A percentile compares a stretch with the other conserved stretches of the same genome.
Evolutionary conservation across 768 basidiomycete genomes (phyloP).

Genomic region (Russula foetens): DNA sequence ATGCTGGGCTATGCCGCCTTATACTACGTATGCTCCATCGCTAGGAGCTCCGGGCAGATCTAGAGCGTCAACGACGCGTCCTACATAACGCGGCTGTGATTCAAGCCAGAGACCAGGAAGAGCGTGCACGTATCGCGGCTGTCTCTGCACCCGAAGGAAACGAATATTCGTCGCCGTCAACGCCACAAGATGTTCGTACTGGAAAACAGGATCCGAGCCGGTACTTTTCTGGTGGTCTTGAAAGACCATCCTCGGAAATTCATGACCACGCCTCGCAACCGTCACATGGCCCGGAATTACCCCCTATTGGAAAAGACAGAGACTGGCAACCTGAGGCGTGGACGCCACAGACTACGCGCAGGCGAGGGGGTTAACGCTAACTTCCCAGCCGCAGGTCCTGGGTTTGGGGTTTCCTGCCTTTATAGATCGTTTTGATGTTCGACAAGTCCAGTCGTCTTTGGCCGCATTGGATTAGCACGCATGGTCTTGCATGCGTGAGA

Average conservation of each 20-base stretch:
- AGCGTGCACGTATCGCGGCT: constrained; percentile 1
- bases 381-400: neutral
- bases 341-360: constrained; percentile 1
- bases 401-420: neutral
- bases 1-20: constrained; percentile 2
- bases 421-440: neutral
- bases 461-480: neutral
- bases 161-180: neutral
- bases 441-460: neutral
- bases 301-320: neutral
- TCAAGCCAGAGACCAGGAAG: constrained; percentile 17
- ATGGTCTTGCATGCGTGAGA: neutral
- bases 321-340: constrained; percentile 20
- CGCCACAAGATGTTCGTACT: neutral
- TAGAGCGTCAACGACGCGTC: constrained; percentile 15
- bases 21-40: neutral
- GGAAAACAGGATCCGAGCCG: neutral
- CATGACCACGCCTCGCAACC: neutral
- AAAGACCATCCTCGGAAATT: neutral
- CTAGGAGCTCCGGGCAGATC: constrained; percentile 17
- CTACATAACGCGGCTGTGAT: constrained; percentile 14
- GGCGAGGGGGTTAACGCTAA: neutral
- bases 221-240: neutral
- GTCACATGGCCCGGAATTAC: neutral
- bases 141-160: neutral